Base-by-base conservation (phyloP, 1,284 basidiomycete genomes). In the Puccinia horiana region DNA sequence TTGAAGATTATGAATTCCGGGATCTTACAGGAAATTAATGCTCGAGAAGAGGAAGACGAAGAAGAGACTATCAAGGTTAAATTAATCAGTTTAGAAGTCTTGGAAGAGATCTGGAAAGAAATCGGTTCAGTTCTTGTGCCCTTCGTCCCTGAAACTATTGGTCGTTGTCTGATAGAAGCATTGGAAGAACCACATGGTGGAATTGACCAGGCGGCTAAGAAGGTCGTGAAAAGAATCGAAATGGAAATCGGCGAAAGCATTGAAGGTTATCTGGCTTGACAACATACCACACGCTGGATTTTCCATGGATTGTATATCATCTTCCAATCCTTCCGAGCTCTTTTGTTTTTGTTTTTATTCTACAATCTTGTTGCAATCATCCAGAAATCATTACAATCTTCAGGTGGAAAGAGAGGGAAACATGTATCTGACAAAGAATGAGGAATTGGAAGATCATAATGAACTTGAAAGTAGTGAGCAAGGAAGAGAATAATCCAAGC, bases 81-180 rank as follows among this genome's bases (percentile, higher is more conserved):
- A 16, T 86, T 94, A 14, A 90, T 91, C 70, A 93, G 95, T 0
- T 88, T 98, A 65, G 87, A 88, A 23, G 92, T 92, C 80, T 88
- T 92, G 29, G 91, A 92, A 26, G 89, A 89, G 26, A 87, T 98
- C 67, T 99, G 96, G 97, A 85, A 85, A 16, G 86, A 85, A 37
- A 90, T 90, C 75, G 87, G 89, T 1, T 92, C 95, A 81, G 93
- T 88, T 76, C 86, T 90, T 83, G 86, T 90, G n/a, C 86, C 84
- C 18, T 86, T 89, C 75, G 89, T 89, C 3, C 89, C 89, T 1
- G 88, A 89, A 85, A 89, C 89, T 0, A 89, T 89, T 5, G 80
- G 80, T 40, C 72, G 80, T 49, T 74, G 72, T 52, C 42, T 81
- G 80, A 63, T 81, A 8, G 80, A 81, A 67, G 80, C 80, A 14